Percentiles rank a stretch among this genome's conserved stretches.
These are phyloP conservation scores for Aspergillus ustus DNA, from an alignment of 2,329 filamentous ascomycete genomes.

Conservation along the genomic window DNA sequence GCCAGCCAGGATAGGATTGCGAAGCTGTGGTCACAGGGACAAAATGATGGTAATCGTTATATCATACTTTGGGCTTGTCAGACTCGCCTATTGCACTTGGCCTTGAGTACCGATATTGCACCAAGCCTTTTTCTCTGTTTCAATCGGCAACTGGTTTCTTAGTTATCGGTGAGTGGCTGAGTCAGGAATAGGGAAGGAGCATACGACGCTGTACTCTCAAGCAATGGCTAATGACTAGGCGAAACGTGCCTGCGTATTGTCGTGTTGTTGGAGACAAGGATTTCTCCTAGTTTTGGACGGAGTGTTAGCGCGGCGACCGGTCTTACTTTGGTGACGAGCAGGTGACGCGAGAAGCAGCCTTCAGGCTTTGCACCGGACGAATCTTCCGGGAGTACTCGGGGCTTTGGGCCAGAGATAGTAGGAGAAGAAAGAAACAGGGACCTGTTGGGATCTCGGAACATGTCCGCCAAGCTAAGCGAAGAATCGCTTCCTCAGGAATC, in stretches of 20 bases:
- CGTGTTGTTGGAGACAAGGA: not conserved
- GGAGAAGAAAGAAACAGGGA: not conserved
- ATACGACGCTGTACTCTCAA: no score
- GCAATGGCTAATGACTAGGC: not conserved
- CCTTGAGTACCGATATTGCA: not conserved
- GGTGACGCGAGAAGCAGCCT: not conserved
- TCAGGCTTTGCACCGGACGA: not conserved
- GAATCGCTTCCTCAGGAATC: not conserved
- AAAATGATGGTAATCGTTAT: not conserved
- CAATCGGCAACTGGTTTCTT: no score
- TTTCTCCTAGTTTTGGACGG: not conserved
- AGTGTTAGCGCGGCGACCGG: not conserved
- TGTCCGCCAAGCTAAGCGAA: not conserved
- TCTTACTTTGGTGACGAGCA: not conserved
- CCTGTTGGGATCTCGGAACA: not conserved
- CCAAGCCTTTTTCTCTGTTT: not conserved
- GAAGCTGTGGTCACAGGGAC: not conserved
- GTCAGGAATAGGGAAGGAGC: not conserved
- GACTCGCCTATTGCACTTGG: not conserved
- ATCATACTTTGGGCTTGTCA: not conserved
- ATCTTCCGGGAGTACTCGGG: not conserved
- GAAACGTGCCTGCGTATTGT: not conserved
- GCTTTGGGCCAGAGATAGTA: not conserved
- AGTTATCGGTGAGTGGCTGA: not conserved
- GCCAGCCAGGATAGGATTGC: slow-evolving; percentile 12